Evolutionary conservation across 257 asterid genomes (phyloP), one percentile per base, ranked within the genome.

Genomic region (Prunella vulgaris): DNA sequence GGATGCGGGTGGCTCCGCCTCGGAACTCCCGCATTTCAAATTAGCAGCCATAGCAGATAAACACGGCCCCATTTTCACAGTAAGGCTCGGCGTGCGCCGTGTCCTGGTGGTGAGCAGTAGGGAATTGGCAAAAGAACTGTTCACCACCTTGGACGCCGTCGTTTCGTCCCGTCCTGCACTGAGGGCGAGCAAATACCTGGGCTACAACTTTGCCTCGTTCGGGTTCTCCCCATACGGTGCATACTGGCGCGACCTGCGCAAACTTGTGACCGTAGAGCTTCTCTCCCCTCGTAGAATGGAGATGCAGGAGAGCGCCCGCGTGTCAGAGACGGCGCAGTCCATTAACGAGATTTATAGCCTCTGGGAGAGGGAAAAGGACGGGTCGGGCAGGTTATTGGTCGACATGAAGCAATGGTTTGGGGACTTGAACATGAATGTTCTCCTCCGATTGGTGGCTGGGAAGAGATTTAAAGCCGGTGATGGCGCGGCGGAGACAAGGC

Each of bases 41-140:
- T 9, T 71, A 4, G 63, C 44, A 13, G 1, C 5, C 5, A 22
- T 71, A 0, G 76, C 76, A 0, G 76, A 5, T 32, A 32, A 32
- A 5, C 3, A 49, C 64, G 76, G 76, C 52, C 70, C 64, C 0
- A 25, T 49, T 0, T 49, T 71, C 32, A 13, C 44, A 0, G 33
- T 71, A 5, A 42, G 37, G 37, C 37, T 32, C 0, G 37, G 37
- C 37, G 37, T 32, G 37, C 6, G 9, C 63, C 69, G 56, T 2
- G 21, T 15, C 15, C 64, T 49, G 56, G 70, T 71, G 30, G 76
- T 49, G 44, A 71, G 76, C 76, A 61, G 63, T 69, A n/a, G 9
- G 1, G 64, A 71, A 3, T 17, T 71, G 6, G 37, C 15, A 3
- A 61, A 24, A 5, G 64, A 71, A 42, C 5, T 42, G 7, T 42